Percentiles rank a stretch among this genome's conserved stretches.
phyloP scores from a whole-genome alignment of 2,329 filamentous ascomycete species.

The Aurifilum marmelostoma region DNA sequence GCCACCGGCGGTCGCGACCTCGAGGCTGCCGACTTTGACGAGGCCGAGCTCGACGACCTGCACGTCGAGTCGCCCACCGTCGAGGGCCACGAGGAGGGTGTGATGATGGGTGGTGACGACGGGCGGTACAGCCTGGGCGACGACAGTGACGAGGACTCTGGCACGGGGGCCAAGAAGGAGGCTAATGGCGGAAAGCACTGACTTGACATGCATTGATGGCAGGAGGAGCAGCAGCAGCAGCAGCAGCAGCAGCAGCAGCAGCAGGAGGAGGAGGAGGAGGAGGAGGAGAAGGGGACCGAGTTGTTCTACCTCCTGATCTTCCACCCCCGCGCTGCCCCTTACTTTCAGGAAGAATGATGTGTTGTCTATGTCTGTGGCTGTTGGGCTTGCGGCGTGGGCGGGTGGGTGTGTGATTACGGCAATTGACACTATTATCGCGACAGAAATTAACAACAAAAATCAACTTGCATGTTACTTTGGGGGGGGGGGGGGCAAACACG shows the following conservation, averaged over 20 bases:
- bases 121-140: slow-evolving; percentile 61
- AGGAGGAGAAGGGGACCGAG: neutral
- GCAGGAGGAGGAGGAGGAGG: too few relatives aligned
- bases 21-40: slow-evolving; percentile 68
- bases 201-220: neutral
- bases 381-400: neutral
- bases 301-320: neutral
- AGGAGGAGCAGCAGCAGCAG: too few relatives aligned
- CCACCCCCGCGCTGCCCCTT: too few relatives aligned
- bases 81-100: slow-evolving; percentile 36
- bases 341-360: neutral
- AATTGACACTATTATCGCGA: neutral
- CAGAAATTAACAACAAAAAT: too few relatives aligned
- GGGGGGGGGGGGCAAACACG: neutral
- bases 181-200: slow-evolving; percentile 22
- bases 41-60: slow-evolving; percentile 66
- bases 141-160: slow-evolving; percentile 58
- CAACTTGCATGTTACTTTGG: neutral
- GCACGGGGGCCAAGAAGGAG: slow-evolving; percentile 35
- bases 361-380: neutral
- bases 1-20: slow-evolving; percentile 50
- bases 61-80: slow-evolving; percentile 54
- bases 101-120: slow-evolving; percentile 37
- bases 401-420: neutral
- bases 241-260: too few relatives aligned